phyloP scores from a whole-genome alignment of 352 stramenopile species.

The Pythium oligandrum region DNA sequence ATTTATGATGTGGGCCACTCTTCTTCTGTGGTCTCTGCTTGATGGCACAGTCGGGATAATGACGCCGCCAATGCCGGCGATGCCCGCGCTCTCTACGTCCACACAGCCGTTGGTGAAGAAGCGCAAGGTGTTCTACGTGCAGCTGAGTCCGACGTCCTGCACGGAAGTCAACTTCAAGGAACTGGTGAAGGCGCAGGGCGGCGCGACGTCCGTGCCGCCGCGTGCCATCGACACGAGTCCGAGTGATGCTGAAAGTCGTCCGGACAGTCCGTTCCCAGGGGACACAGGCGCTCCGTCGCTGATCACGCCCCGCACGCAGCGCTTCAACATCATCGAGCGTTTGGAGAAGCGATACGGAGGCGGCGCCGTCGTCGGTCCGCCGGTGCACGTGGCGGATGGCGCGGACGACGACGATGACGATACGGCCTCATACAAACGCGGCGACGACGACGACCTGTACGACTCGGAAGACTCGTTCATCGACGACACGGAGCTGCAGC shows the following conservation, averaged over 20 bases:
- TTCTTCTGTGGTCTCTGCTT: neutral
- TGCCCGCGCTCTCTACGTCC: neutral
- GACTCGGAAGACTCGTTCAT: slow-evolving; percentile 89
- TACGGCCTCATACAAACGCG: slow-evolving; percentile 25
- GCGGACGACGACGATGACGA: slow-evolving; percentile 14
- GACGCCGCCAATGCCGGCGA: neutral
- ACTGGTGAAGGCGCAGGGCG: slow-evolving; percentile 25
- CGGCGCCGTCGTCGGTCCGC: slow-evolving; percentile 51
- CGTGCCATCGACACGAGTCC: neutral
- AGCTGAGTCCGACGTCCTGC: slow-evolving; percentile 33
- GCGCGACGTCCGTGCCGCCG: neutral
- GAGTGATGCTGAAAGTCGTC: neutral
- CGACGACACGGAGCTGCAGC: slow-evolving; percentile 75
- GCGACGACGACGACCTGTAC: slow-evolving; percentile 83
- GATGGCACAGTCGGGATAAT: neutral
- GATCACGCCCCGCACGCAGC: slow-evolving; percentile 28
- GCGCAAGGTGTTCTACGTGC: slow-evolving; percentile 42
- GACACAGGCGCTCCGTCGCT: neutral
- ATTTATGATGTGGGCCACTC: neutral
- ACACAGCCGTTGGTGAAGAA: neutral
- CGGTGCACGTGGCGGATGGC: slow-evolving; percentile 9
- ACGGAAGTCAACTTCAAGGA: slow-evolving; percentile 76
- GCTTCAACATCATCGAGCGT: slow-evolving; percentile 85
- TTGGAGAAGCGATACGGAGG: slow-evolving; percentile 82
- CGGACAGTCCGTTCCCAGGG: neutral